These are phyloP conservation scores for Agrocybe praecox DNA, from an alignment of 768 basidiomycete species.

Conservation along the genomic window DNA sequence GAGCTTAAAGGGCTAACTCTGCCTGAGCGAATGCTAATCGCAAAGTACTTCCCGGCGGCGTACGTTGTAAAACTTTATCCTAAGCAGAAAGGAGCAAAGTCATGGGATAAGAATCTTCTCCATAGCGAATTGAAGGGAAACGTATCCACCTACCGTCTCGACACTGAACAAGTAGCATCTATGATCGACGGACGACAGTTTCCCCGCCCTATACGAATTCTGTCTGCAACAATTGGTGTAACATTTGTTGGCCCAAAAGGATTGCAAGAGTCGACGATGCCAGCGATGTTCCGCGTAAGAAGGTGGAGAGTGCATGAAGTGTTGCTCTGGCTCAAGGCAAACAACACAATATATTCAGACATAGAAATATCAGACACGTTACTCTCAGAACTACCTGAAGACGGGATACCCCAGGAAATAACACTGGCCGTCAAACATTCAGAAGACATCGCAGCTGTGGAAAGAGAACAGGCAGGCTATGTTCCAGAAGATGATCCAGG, in stretches of 20 bases:
- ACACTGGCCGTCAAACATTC: background rate
- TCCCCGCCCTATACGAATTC: slow-evolving; percentile 9
- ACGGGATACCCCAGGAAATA: slow-evolving; percentile 16
- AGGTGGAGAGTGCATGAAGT: slow-evolving; percentile 20
- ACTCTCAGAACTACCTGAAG: slow-evolving; percentile 10
- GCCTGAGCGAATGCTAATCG: slow-evolving; percentile 35
- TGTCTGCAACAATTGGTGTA: slow-evolving; percentile 14
- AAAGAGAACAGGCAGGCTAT: slow-evolving; percentile 16
- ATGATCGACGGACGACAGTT: background rate
- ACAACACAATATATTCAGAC: slow-evolving; percentile 25
- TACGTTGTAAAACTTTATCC: slow-evolving; percentile 41
- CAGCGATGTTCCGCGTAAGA: slow-evolving; percentile 7
- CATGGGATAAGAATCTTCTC: slow-evolving; percentile 19
- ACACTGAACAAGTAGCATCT: slow-evolving; percentile 7
- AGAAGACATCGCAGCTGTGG: slow-evolving; percentile 1
- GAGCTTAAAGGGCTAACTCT: slow-evolving; percentile 24
- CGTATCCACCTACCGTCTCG: slow-evolving; percentile 32
- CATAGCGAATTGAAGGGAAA: slow-evolving; percentile 16
- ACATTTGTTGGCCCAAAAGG: slow-evolving; percentile 18
- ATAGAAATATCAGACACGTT: slow-evolving; percentile 18
- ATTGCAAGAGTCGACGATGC: slow-evolving; percentile 1
- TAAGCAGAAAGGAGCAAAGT: slow-evolving; percentile 14
- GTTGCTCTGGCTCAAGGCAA: slow-evolving; percentile 27
- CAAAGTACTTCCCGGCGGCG: slow-evolving; percentile 28
- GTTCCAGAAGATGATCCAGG: slow-evolving; percentile 16